Base-by-base conservation (phyloP, 139 green algal species). In the Desmodesmus armatus region DNA sequence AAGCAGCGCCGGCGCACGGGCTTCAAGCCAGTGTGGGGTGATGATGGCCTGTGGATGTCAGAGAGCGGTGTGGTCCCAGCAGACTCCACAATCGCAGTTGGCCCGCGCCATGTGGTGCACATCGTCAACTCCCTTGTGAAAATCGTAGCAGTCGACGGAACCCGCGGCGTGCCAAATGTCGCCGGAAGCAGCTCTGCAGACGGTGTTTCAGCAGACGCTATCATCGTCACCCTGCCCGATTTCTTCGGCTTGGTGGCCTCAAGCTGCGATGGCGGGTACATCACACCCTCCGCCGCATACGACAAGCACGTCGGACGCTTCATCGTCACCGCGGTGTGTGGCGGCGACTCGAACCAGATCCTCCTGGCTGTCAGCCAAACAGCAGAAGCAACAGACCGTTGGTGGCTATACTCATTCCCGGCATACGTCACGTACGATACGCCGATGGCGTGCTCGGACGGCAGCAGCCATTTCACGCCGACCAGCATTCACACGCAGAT, bases 371-470 rank as follows among this genome's bases (percentile, higher is more conserved):
- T 77, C 15, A 84, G 78, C 40, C 33, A 33, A 9, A 76, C 29
- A 0, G 44, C 41, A 9, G 66, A 62, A 33, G 78, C 78, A 1
- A 55, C 25, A 3, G 78, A 63, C 62, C 40, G 29, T 1, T 84
- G 78, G 78, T 47, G 76, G 3, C 29, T 77, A 13, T 84, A 84
- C n/a, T 84, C 78, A 3, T 76, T 84, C 29, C 33, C 78, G 49
- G 78, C 41, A 11, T 39, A 84, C 6, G 62, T 82, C 37, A 82
- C 76, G 21, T 17, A 71, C 37, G 17, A 23, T 1, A 60, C 21
- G 21, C 55, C 41, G 9, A 82, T 82, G 76, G 6, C 19, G 0
- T 82, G 76, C 37, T 5, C 33, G 35, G 17, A 37, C 37, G 47
- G 47, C 47, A 21, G 21, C 39, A n/a, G n/a, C n/a, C n/a, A n/a